Evolutionary conservation across 1,139 yeast genomes (phyloP), one percentile per base, ranked within the genome.

Genomic region (Yamadazyma blattariae): DNA sequence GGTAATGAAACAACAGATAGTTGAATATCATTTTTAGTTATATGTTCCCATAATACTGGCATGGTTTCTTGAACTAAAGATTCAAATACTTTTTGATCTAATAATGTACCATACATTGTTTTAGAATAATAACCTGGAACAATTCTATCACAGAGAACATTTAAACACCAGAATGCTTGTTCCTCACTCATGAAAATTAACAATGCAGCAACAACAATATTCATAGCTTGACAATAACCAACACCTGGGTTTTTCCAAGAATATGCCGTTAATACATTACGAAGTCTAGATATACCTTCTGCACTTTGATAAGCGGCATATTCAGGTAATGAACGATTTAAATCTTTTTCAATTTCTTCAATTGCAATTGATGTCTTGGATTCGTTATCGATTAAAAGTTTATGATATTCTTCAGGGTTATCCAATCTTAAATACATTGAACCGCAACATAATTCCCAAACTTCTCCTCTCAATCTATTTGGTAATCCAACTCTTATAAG

Each of bases 161-260:
- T 77, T 40, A 94, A 67, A 39, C 94, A 77, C 97, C 97, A 94
- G 54, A 89, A 94, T 0, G 97, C 97, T 59, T 94, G 98, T 46
- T 92, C 98, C 57, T 94, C 98, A 7, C 95, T 84, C 84, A 89
- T 90, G 57, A 84, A 90, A 36, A 94, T 92, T 41, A 94, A 68
- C 36, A 94, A 63, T 0, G 96, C 97, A 1, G 99, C 99, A 1
- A 83, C 87, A 7, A 94, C 97, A 39, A 94, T 94, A 56, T 94
- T 94, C 99, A 94, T 94, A 1, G 98, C 98, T 57, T 94, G 98
- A 57, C 99, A 94, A 59, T 94, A 94, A 0, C 99, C 99, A 16
- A 94, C 88, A 35, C 92, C 96, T 0, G 97, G 97, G 54, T 90
- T 89, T 50, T 86, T 87, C 97, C 97, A 92, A 0, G 97, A 87